A percentile compares a stretch with the other conserved stretches of the same genome.
Evolutionary conservation across 129 eudicot genomes (phyloP).

Genomic region (Silybum marianum): DNA sequence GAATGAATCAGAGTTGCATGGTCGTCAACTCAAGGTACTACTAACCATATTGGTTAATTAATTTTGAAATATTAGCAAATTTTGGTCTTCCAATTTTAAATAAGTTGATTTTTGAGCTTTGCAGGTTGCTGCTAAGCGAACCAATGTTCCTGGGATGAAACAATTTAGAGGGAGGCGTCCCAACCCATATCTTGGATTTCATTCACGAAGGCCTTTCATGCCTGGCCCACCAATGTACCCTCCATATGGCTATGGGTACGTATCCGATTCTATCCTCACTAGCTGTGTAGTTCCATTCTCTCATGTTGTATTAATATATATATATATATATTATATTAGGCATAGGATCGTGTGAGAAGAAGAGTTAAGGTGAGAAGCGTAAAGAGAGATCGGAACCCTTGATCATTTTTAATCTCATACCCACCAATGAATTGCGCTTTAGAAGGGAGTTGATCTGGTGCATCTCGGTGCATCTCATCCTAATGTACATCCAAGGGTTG

Average conservation of each 20-base stretch:
- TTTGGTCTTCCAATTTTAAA: constrained; percentile 6
- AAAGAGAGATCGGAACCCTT: too few species aligned
- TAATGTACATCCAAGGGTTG: too few species aligned
- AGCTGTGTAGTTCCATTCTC: not conserved
- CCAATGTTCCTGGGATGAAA: constrained; percentile 75
- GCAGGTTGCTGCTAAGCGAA: constrained; percentile 72
- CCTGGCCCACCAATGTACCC: constrained; percentile 66
- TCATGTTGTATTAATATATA: not conserved
- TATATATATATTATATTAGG: too few species aligned
- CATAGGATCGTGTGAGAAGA: too few species aligned
- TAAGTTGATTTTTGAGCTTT: constrained; percentile 7
- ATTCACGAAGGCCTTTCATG: constrained; percentile 70
- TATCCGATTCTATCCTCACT: constrained; percentile 3
- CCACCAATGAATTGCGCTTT: too few species aligned
- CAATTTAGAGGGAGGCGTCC: constrained; percentile 69
- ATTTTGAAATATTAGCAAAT: not conserved
- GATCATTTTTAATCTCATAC: too few species aligned
- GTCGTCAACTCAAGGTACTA: constrained; percentile 84
- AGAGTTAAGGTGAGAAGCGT: too few species aligned
- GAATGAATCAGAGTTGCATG: constrained; percentile 89
- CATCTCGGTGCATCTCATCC: too few species aligned
- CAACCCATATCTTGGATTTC: constrained; percentile 60
- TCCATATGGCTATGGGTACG: constrained; percentile 88
- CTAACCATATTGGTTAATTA: constrained; percentile 16
- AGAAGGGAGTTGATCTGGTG: too few species aligned